These are phyloP conservation scores for Aspergillus sp. DNA, from an alignment of 2,329 filamentous ascomycete species.

Conservation along the genomic window DNA sequence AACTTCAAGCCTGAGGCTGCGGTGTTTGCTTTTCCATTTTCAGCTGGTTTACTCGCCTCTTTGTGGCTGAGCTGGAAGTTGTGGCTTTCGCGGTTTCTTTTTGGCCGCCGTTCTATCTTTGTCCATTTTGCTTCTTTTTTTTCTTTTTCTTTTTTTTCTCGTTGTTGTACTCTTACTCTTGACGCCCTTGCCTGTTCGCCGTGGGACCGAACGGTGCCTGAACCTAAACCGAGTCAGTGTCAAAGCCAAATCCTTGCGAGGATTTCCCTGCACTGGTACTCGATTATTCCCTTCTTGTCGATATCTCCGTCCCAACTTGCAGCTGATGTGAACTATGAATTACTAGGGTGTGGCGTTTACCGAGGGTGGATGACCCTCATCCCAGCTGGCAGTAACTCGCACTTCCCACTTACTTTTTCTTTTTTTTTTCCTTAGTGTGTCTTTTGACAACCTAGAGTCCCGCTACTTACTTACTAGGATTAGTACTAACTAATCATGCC, in stretches of 20 bases:
- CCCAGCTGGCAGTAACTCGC: conserved; percentile 5
- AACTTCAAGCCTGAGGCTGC: conserved; percentile 16
- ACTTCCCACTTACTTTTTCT: not conserved
- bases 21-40: conserved; percentile 16
- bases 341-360: conserved; percentile 7
- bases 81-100: conserved; percentile 12
- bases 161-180: not conserved
- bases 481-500: conserved; percentile 6
- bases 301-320: conserved; percentile 6
- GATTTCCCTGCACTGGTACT: not conserved
- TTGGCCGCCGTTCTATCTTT: conserved; percentile 6
- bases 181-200: not conserved
- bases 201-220: not conserved
- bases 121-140: not conserved
- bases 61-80: conserved; percentile 15
- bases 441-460: not conserved
- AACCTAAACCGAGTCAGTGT: not conserved
- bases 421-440: not conserved
- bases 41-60: conserved; percentile 10
- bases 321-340: conserved; percentile 1
- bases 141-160: not conserved
- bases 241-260: not conserved
- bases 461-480: not conserved
- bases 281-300: not conserved
- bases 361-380: conserved; percentile 6